phyloP scores from a whole-genome alignment of 495 filamentous ascomycete genomes.

The Acidiella bohemica region DNA sequence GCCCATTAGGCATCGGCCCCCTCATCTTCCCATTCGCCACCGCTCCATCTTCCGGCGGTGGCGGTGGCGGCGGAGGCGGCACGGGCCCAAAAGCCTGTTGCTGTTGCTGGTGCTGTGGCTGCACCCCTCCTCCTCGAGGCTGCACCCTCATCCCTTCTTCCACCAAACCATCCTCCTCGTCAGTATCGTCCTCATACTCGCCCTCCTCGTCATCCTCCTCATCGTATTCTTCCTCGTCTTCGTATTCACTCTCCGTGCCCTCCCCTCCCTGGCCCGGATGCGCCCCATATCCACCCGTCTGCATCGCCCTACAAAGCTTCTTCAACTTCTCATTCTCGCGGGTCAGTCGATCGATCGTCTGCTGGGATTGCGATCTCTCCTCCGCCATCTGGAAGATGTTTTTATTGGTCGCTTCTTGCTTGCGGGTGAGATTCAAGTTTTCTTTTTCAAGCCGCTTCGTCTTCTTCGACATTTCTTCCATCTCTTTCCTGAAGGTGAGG shows the following conservation, averaged over 20 bases:
- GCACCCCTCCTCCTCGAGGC: too few relatives aligned
- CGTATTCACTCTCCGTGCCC: slow-evolving; percentile 58
- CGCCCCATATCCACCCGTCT: slow-evolving; percentile 60
- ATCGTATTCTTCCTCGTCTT: slow-evolving; percentile 49
- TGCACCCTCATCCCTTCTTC: slow-evolving; percentile 38
- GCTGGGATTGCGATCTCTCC: slow-evolving; percentile 51
- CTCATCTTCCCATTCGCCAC: slow-evolving; percentile 16
- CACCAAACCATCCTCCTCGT: slow-evolving; percentile 52
- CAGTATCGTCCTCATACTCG: slow-evolving; percentile 49
- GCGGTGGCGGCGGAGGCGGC: slow-evolving; percentile 30
- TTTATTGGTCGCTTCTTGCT: slow-evolving; percentile 82
- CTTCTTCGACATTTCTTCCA: slow-evolving; percentile 99
- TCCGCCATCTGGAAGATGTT: slow-evolving; percentile 98
- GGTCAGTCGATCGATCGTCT: slow-evolving; percentile 34
- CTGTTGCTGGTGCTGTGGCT: slow-evolving; percentile 19
- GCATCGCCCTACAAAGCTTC: slow-evolving; percentile 86
- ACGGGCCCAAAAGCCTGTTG: slow-evolving; percentile 28
- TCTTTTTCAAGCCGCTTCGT: slow-evolving; percentile 96
- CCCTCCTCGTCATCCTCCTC: slow-evolving; percentile 53
- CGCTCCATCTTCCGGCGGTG: slow-evolving; percentile 8
- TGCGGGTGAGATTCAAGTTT: slow-evolving; percentile 78
- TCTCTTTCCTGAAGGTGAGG: slow-evolving; percentile 94
- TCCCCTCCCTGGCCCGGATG: slow-evolving; percentile 30
- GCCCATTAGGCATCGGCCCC: slow-evolving; percentile 1
- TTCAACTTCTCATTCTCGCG: slow-evolving; percentile 89